Percentiles rank a stretch among this genome's conserved stretches.
Conservation (phyloP, 768 basidiomycete genomes). For the Boletus patriciae region DNA sequence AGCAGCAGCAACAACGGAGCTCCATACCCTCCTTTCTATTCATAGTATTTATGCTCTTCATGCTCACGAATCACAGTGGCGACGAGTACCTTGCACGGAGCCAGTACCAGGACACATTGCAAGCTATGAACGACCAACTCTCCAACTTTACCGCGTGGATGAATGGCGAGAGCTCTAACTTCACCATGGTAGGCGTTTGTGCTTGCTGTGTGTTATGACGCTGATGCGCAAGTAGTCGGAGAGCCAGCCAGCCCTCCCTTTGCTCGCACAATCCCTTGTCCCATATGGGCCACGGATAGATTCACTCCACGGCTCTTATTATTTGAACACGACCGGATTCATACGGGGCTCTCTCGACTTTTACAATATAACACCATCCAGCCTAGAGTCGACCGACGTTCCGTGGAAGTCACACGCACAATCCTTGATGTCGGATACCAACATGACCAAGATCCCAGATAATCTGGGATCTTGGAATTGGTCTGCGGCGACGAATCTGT, state of each 20-base stretch:
- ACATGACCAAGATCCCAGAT: constrained; percentile 49
- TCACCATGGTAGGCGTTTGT: constrained; percentile 52
- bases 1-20: constrained; percentile 48
- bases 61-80: constrained; percentile 73
- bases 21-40: constrained; percentile 74
- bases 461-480: constrained; percentile 67
- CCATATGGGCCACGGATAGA: constrained; percentile 46
- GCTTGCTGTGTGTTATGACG: not conserved
- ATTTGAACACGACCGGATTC: constrained; percentile 76
- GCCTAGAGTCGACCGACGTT: constrained; percentile 36
- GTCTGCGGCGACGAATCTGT: constrained; percentile 59
- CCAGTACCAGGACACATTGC: constrained; percentile 66
- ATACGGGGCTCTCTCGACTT: constrained; percentile 61
- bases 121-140: constrained; percentile 55
- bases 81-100: constrained; percentile 65
- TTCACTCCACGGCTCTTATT: constrained; percentile 56
- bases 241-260: constrained; percentile 41
- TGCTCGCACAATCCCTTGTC: constrained; percentile 51
- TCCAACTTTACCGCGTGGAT: constrained; percentile 79
- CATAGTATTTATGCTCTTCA: constrained; percentile 70
- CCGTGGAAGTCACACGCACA: constrained; percentile 55
- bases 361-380: constrained; percentile 61
- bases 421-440: constrained; percentile 49
- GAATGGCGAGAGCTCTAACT: constrained; percentile 64
- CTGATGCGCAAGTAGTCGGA: constrained; percentile 43